Evolutionary conservation across 768 basidiomycete species (phyloP).

Genomic region (Mrakia frigida): DNA sequence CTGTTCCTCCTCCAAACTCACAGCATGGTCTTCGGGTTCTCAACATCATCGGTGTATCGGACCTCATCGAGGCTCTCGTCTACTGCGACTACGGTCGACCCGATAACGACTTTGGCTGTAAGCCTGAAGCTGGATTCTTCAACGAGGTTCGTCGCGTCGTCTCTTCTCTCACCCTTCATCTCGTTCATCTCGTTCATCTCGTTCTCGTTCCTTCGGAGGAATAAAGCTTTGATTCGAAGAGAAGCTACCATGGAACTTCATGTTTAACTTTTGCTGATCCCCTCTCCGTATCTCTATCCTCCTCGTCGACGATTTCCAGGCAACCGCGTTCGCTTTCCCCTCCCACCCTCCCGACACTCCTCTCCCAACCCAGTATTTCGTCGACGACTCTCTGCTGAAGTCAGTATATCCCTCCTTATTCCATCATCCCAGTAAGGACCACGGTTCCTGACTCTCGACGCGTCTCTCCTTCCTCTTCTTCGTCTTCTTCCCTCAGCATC

Average conservation of each 20-base stretch:
- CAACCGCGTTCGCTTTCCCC: conserved; percentile 12
- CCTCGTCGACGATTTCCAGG: background rate
- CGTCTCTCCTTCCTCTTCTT: background rate
- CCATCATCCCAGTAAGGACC: background rate
- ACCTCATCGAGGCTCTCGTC: conserved; percentile 67
- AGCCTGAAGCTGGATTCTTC: conserved; percentile 72
- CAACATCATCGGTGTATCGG: conserved; percentile 63
- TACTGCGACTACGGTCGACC: conserved; percentile 69
- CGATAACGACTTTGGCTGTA: conserved; percentile 60
- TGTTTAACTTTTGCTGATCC: no score
- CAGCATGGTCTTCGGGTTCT: conserved; percentile 80
- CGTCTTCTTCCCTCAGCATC: background rate
- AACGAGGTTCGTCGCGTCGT: conserved; percentile 49
- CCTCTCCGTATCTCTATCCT: background rate
- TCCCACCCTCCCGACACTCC: background rate
- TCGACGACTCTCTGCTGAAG: conserved; percentile 33
- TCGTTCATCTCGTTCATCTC: background rate
- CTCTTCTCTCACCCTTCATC: conserved; percentile 15
- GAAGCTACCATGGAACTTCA: no score
- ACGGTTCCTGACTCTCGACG: background rate
- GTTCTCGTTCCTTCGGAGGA: background rate
- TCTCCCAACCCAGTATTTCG: conserved; percentile 25
- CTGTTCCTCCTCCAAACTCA: background rate
- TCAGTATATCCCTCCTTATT: background rate
- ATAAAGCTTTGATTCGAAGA: no score